phyloP scores from a whole-genome alignment of 257 asterid genomes.

The Asclepias syriaca region DNA sequence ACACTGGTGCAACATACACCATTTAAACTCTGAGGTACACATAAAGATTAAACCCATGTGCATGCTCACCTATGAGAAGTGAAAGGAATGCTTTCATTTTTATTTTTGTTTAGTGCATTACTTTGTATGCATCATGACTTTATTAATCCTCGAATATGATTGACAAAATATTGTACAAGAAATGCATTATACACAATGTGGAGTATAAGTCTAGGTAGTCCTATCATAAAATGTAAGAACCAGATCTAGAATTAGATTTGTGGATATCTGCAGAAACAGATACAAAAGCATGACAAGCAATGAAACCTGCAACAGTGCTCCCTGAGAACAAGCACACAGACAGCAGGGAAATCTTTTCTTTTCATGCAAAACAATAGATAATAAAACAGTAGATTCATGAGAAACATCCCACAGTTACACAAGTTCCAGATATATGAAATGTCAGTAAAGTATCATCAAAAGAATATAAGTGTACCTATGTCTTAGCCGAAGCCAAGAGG shows the following conservation, averaged over 20 bases:
- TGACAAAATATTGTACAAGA: background rate
- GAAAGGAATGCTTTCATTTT: background rate
- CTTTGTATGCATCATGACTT: background rate
- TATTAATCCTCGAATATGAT: background rate
- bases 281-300: background rate
- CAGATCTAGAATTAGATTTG: background rate
- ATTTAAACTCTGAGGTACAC: background rate
- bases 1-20: background rate
- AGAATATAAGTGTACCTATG: constrained; percentile 61
- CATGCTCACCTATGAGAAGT: background rate
- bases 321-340: background rate
- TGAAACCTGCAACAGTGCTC: background rate
- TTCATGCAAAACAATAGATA: background rate
- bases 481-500: constrained; percentile 96
- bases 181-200: background rate
- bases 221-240: background rate
- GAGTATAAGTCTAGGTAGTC: background rate
- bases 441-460: background rate
- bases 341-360: background rate
- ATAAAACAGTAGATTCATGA: background rate
- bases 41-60: background rate
- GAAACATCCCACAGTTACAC: background rate
- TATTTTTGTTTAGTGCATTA: background rate
- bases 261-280: background rate
- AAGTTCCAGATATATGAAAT: background rate